Evolutionary conservation across 495 filamentous ascomycete genomes (phyloP), one percentile per base, ranked within the genome.

Genomic region (Talaromyces wortmannii): DNA sequence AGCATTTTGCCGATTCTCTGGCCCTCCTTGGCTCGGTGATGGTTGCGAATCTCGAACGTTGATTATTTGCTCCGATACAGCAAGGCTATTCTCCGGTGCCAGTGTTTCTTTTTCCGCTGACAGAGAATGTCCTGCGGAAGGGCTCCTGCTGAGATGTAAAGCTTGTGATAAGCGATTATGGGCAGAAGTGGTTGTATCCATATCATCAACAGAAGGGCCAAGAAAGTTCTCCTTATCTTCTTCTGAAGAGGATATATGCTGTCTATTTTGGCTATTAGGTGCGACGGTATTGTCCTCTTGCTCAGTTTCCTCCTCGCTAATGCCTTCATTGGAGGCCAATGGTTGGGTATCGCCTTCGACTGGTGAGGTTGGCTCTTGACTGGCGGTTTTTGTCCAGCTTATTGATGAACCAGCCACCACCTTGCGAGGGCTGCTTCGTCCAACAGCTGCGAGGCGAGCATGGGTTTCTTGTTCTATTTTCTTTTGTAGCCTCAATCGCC

Each of bases 181-280:
- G 13, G 68, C 65, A 56, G 63, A 72, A 50, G 63, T 62, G 2
- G 66, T 52, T 10, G 68, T 67, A 45, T 58, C 61, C 6, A 67
- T 60, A 15, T 66, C 55, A 36, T 63, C 61, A 33, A 66, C 40
- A 36, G 64, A 50, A 16, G 57, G 57, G 40, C 66, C 67, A 29
- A 66, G 57, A 46, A 65, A 73, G 40, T 81, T 81, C 56, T 81
- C 78, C 53, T 81, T 81, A 50, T 81, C 74, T 44, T 79, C 78
- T 40, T 79, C 77, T 3, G 57, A 68, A 48, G 64, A 63, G 8
- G 61, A 61, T 31, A 63, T 55, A 31, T 56, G 48, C 12, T 69
- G 63, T 47, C 68, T 67, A 32, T 67, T 68, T 31, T 48, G 61
- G 12, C 62, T 59, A 0, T 71, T 57, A 47, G 65, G 59, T 5